phyloP scores from a whole-genome alignment of 192 early-diverging fungal species.

The Radiomyces spectabilis region DNA sequence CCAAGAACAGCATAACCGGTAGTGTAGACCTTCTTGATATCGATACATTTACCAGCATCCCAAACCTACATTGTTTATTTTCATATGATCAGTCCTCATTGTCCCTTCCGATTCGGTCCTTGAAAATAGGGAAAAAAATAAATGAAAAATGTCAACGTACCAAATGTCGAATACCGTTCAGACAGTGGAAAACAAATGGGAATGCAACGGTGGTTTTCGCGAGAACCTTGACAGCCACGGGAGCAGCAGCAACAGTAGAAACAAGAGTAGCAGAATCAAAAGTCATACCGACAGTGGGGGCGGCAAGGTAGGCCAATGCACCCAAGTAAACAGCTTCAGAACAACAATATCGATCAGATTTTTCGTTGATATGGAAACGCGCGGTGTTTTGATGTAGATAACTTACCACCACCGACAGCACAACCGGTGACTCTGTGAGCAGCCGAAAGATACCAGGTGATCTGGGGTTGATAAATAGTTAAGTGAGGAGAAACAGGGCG shows the following conservation, averaged over 20 bases:
- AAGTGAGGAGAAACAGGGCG: constrained; percentile 83
- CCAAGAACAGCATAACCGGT: constrained; percentile 75
- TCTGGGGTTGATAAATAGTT: constrained; percentile 85
- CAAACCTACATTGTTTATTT: constrained; percentile 45
- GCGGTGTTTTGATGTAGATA: background rate
- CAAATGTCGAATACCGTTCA: constrained; percentile 88
- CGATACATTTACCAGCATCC: constrained; percentile 70
- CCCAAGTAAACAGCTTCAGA: constrained; percentile 53
- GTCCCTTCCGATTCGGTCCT: too few relatives aligned
- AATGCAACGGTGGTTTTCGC: constrained; percentile 65
- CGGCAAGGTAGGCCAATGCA: constrained; percentile 60
- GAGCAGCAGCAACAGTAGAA: constrained; percentile 56
- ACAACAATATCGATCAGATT: background rate
- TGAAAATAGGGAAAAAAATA: background rate
- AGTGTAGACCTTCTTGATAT: constrained; percentile 70
- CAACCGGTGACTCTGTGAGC: constrained; percentile 73
- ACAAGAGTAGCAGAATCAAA: constrained; percentile 64
- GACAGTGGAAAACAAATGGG: constrained; percentile 75
- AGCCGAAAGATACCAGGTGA: constrained; percentile 74
- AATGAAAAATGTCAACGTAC: constrained; percentile 25
- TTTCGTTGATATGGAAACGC: constrained; percentile 1
- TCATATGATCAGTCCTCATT: too few relatives aligned
- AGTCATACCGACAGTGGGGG: constrained; percentile 49
- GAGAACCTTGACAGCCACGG: constrained; percentile 56
- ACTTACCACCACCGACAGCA: constrained; percentile 59